phyloP scores from a whole-genome alignment of 2,329 filamentous ascomycete genomes.

The Dactylonectria macrodidyma region DNA sequence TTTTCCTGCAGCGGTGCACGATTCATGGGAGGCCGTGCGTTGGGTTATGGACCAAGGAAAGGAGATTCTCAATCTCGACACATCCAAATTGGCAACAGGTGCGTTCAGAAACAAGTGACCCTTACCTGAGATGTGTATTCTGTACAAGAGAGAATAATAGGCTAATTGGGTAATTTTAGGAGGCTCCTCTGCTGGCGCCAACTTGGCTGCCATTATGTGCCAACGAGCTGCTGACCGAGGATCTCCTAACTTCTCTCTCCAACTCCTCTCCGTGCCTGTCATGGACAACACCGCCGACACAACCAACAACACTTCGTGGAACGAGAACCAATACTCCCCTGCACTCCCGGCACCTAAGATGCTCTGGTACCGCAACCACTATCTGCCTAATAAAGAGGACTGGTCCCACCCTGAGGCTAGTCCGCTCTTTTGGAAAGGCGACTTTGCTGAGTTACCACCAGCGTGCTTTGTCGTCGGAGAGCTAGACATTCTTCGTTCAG shows the following conservation, averaged over 20 bases:
- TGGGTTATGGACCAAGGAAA: conserved; percentile 56
- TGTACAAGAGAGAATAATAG: too few relatives aligned
- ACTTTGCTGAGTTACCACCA: conserved; percentile 65
- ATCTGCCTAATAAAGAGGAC: conserved; percentile 61
- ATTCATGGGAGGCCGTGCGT: conserved; percentile 69
- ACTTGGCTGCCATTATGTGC: conserved; percentile 55
- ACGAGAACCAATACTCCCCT: neutral
- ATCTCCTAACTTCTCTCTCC: conserved; percentile 54
- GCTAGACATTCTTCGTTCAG: neutral
- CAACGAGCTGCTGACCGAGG: conserved; percentile 61
- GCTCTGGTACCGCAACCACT: conserved; percentile 8
- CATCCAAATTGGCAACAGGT: conserved; percentile 38
- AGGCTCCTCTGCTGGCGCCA: conserved; percentile 27
- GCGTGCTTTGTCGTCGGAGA: conserved; percentile 36
- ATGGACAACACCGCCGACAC: conserved; percentile 9
- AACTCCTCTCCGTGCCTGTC: conserved; percentile 5
- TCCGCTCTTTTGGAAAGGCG: conserved; percentile 64
- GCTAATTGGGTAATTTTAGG: neutral
- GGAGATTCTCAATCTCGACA: conserved; percentile 56
- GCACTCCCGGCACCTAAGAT: neutral
- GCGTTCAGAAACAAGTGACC: neutral
- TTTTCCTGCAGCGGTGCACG: conserved; percentile 70
- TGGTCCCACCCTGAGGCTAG: conserved; percentile 68
- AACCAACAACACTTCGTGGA: conserved; percentile 1
- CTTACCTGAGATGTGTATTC: neutral